Base-by-base conservation (phyloP, 2,329 filamentous ascomycete genomes). In the Rhynchosporium graminicola region DNA sequence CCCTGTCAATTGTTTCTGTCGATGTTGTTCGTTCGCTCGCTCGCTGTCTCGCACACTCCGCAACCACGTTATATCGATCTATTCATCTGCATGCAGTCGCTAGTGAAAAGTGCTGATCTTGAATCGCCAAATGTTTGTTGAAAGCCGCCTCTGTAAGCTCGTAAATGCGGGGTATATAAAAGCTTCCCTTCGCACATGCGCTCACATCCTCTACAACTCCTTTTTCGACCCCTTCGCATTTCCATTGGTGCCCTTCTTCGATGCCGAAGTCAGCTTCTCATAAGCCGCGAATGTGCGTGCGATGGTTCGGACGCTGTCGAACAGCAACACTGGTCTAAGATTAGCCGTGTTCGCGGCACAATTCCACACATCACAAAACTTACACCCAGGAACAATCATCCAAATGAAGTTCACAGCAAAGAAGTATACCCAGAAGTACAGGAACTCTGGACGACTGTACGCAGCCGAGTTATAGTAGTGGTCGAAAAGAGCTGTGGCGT, bases 351-450 rank as follows among this genome's bases (percentile, higher is more conserved):
- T 10, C 15, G 7, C 15, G 9, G 6, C 4, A 4, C 31, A 28
- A n/a, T 13, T 6, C 15, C 9, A n/a, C 10, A 4, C 26, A 33
- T 40, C 28, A 33, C 26, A 13, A 26, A 42, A 80, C 82, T 75
- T 70, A 86, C 83, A 70, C 4, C 77, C 69, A 9, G 85, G 85
- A 26, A 87, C 78, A 3, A 86, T 67, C 7, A 78, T 83, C 86
- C 86, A 88, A 1, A 85, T 84, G 42, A 81, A 73, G 70, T 88
- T 88, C 71, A 87, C 81, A 8, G 82, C 83, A 31, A 84, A 78
- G 65, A 85, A 88, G 69, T 88, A 88, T 28, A 83, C 76, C 85
- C 84, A 88, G 69, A 83, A 86, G 69, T 88, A 88, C 29, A 84
- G 68, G 38, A 78, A 75, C 73, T 88, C 86, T 4, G 85, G 85